Evolutionary conservation across 306 rosid genomes (phyloP).

Genomic region (Ammopiptanthus mongolicus): DNA sequence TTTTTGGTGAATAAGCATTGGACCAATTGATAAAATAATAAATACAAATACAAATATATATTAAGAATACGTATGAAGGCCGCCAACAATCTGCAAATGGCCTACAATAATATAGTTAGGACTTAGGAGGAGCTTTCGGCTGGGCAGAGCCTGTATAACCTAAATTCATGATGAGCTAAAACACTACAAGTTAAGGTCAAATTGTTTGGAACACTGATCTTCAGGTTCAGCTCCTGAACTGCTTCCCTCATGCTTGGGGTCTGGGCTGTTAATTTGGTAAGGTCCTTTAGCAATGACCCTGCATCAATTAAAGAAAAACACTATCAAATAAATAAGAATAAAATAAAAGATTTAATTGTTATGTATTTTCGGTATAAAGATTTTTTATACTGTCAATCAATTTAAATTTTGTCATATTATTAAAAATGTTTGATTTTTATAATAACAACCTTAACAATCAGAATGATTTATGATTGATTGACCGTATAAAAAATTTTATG

Average conservation of each 20-base stretch:
- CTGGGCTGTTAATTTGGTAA: slow-evolving; percentile 48
- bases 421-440: no score
- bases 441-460: no score
- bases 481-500: no score
- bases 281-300: slow-evolving; percentile 73
- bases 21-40: slow-evolving; percentile 22
- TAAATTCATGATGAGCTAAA: slow-evolving; percentile 20
- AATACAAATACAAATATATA: slow-evolving; percentile 4
- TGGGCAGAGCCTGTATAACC: slow-evolving; percentile 22
- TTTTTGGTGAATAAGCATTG: no score
- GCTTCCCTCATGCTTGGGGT: slow-evolving; percentile 32
- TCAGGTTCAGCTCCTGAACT: slow-evolving; percentile 36
- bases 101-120: slow-evolving; percentile 27
- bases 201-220: slow-evolving; percentile 38
- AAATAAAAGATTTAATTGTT: no score
- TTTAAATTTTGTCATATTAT: no score
- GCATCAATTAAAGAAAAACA: not conserved
- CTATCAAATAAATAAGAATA: not conserved
- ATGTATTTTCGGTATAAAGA: no score
- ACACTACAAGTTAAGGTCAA: slow-evolving; percentile 58
- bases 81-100: slow-evolving; percentile 23
- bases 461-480: no score
- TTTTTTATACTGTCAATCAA: no score
- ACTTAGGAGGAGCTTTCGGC: not conserved
- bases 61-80: slow-evolving; percentile 18